These are phyloP conservation scores for Fusarium sp. DNA, from an alignment of 2,329 filamentous ascomycete genomes.

Conservation along the genomic window DNA sequence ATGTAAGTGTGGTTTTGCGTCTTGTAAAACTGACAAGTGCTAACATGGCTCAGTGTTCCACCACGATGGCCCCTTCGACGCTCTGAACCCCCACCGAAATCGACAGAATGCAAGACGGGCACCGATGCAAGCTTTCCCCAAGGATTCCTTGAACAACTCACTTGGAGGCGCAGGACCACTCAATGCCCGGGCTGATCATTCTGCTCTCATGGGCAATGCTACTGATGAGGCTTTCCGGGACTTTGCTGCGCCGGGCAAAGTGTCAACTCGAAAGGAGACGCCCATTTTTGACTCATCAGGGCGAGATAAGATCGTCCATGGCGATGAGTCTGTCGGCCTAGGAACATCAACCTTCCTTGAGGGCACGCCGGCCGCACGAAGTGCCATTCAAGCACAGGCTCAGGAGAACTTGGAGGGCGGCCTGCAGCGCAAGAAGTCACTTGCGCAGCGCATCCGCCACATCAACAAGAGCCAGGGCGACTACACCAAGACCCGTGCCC, in stretches of 20 bases:
- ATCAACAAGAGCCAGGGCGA: constrained; percentile 77
- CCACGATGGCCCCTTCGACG: constrained; percentile 97
- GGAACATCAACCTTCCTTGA: constrained; percentile 97
- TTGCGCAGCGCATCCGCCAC: constrained; percentile 89
- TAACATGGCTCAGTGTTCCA: constrained; percentile 79
- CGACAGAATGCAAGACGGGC: constrained; percentile 82
- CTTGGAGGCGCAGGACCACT: constrained; percentile 87
- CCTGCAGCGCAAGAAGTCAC: constrained; percentile 89
- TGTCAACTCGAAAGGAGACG: constrained; percentile 50
- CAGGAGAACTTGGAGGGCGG: constrained; percentile 67
- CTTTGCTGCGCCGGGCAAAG: constrained; percentile 61
- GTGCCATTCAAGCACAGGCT: constrained; percentile 76
- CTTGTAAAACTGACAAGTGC: not conserved
- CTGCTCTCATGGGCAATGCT: constrained; percentile 82
- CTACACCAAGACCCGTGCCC: constrained; percentile 64
- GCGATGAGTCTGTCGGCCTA: constrained; percentile 82
- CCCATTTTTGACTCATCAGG: constrained; percentile 73
- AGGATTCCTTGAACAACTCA: constrained; percentile 90
- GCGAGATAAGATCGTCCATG: constrained; percentile 78
- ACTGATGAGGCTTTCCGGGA: constrained; percentile 89
- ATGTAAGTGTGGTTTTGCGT: constrained; percentile 63
- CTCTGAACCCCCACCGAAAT: constrained; percentile 93
- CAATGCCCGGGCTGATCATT: constrained; percentile 82
- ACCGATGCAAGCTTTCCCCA: constrained; percentile 96
- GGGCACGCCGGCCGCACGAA: constrained; percentile 85